Percentiles rank a stretch among this genome's conserved stretches.
Evolutionary conservation across 805 yeast genomes (phyloP).

Genomic region (Aciculoconidium aculeatum): DNA sequence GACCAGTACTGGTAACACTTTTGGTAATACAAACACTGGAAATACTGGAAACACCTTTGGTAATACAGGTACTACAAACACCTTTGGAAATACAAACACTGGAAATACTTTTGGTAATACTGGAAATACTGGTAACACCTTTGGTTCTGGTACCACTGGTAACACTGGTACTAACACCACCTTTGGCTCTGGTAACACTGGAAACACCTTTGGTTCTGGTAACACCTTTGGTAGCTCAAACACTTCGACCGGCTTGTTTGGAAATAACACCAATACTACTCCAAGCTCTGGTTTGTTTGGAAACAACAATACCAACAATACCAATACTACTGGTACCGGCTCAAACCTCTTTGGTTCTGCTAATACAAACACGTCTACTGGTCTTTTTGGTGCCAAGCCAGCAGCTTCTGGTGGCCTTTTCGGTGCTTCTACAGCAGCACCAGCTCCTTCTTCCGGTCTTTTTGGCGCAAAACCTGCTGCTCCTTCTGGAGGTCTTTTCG

Average conservation of each 20-base stretch:
- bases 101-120: slow-evolving; percentile 2
- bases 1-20: too few relatives aligned
- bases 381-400: slow-evolving; percentile 5
- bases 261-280: slow-evolving; percentile 1
- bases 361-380: background rate
- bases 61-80: too few relatives aligned
- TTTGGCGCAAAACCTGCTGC: slow-evolving; percentile 1
- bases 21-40: too few relatives aligned
- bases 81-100: slow-evolving; percentile 7
- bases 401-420: slow-evolving; percentile 3
- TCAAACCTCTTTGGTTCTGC: background rate
- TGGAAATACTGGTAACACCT: slow-evolving; percentile 6
- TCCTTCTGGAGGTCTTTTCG: slow-evolving; percentile 6
- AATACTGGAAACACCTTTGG: too few relatives aligned
- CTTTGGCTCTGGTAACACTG: slow-evolving; percentile 1
- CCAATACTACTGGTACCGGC: slow-evolving; percentile 1
- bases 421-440: slow-evolving; percentile 3
- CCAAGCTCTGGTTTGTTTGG: slow-evolving; percentile 6
- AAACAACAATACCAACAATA: slow-evolving; percentile 1
- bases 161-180: slow-evolving; percentile 4
- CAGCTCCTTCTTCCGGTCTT: slow-evolving; percentile 1
- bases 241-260: slow-evolving; percentile 6
- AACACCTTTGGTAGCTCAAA: slow-evolving; percentile 1
- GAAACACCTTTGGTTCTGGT: too few relatives aligned
- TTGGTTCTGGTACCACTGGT: slow-evolving; percentile 1